Conservation (phyloP, 768 basidiomycete genomes). For the Boletus reticuloceps region DNA sequence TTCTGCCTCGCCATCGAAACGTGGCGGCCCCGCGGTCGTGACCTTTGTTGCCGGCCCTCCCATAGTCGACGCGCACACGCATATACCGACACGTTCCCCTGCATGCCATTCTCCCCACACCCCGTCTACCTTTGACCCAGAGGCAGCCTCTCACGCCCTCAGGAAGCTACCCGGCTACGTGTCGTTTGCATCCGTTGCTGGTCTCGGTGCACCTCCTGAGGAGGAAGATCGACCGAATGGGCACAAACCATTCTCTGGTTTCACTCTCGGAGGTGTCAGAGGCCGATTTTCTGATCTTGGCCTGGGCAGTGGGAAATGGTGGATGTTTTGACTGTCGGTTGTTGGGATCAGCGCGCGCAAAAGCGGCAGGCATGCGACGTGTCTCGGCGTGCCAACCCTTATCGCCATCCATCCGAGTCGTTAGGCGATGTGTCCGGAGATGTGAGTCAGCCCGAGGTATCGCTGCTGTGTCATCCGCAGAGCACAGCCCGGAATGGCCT, state of each 20-base stretch:
- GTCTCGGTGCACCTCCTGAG: conserved; percentile 59
- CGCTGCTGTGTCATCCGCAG: conserved; percentile 5
- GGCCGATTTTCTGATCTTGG: conserved; percentile 24
- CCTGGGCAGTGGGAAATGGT: conserved; percentile 32
- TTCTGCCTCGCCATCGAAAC: conserved; percentile 30
- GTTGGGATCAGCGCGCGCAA: neutral
- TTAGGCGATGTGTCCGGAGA: conserved; percentile 7
- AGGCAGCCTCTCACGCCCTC: conserved; percentile 57
- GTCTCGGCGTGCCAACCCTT: conserved; percentile 7
- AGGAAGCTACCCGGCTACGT: conserved; percentile 61
- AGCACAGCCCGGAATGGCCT: conserved; percentile 1
- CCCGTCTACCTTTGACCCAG: conserved; percentile 56
- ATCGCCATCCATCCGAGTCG: conserved; percentile 1
- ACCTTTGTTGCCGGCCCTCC: conserved; percentile 22
- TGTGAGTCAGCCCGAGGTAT: conserved; percentile 24
- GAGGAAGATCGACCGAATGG: conserved; percentile 35
- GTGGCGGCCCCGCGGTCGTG: conserved; percentile 20
- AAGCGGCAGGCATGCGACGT: conserved; percentile 6
- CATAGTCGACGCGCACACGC: conserved; percentile 9
- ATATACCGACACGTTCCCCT: conserved; percentile 9
- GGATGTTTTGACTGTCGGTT: conserved; percentile 24
- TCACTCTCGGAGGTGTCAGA: conserved; percentile 17
- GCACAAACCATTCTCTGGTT: conserved; percentile 15
- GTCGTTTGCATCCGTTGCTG: conserved; percentile 65
- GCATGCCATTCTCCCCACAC: conserved; percentile 11